phyloP scores from a whole-genome alignment of 1,139 yeast genomes.

The Candida sp. region DNA sequence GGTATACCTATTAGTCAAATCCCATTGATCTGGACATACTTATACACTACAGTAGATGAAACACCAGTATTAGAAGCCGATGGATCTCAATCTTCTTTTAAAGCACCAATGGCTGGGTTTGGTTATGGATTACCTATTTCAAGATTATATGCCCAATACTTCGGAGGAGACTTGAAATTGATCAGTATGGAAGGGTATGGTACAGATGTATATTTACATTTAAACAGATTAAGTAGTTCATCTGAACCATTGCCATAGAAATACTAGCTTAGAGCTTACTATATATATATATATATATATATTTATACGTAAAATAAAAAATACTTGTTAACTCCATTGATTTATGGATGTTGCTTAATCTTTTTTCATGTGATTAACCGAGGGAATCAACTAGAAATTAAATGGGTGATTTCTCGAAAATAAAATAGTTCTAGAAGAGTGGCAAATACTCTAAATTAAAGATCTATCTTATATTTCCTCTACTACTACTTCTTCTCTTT shows the following conservation, averaged over 20 bases:
- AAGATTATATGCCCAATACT: conserved; percentile 81
- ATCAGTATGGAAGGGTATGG: conserved; percentile 95
- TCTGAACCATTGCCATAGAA: conserved; percentile 43
- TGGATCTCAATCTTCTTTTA: conserved; percentile 52
- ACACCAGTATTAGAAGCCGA: conserved; percentile 69
- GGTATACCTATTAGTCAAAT: conserved; percentile 85
- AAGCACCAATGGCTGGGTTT: conserved; percentile 94
- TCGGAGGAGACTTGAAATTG: conserved; percentile 86
- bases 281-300: no score
- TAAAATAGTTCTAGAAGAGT: no score
- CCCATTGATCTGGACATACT: conserved; percentile 87
- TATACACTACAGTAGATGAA: conserved; percentile 82
- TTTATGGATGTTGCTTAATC: no score
- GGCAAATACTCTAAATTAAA: no score
- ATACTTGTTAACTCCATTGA: no score
- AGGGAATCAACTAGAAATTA: not conserved
- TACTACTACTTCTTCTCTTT: no score
- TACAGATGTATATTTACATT: conserved; percentile 85
- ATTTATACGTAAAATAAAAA: not conserved
- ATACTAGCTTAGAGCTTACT: no score
- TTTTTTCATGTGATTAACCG: not conserved
- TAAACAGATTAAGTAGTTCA: conserved; percentile 53
- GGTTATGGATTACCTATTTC: conserved; percentile 92
- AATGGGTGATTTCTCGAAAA: no score
- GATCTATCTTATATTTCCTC: no score